phyloP scores from a whole-genome alignment of 306 rosid genomes.

The Trichosanthes cucumerina region DNA sequence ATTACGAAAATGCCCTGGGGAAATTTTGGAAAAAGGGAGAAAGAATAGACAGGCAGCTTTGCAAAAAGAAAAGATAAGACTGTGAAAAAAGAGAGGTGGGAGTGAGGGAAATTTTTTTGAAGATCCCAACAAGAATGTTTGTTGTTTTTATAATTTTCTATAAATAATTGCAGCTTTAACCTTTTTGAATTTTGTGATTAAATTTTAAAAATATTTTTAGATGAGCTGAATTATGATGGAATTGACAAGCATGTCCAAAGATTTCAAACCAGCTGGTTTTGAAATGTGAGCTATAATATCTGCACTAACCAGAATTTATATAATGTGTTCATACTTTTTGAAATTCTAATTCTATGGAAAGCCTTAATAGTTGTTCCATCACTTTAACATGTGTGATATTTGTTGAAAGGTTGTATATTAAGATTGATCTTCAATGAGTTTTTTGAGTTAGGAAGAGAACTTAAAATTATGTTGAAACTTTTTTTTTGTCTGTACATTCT shows the following conservation, averaged over 20 bases:
- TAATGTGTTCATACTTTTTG: not conserved
- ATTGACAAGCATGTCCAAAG: not conserved
- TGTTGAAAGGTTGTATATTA: not conserved
- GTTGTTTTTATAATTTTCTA: not conserved
- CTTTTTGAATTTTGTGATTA: not conserved
- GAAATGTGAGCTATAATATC: no score
- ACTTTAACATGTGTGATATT: not conserved
- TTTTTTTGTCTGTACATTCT: no score
- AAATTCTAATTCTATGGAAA: not conserved
- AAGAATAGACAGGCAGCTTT: not conserved
- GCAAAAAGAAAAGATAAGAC: not conserved
- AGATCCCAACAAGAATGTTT: slow-evolving; percentile 1
- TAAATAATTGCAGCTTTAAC: not conserved
- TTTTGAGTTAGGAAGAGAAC: no score
- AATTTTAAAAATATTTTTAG: no score
- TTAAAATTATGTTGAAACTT: no score
- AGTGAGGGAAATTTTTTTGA: not conserved
- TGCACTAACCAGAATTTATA: not conserved
- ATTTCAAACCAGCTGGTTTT: not conserved
- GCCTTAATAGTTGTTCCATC: not conserved
- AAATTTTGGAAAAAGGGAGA: not conserved
- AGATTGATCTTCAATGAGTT: not conserved
- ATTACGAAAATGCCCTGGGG: not conserved
- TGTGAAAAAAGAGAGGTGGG: not conserved
- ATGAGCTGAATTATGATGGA: not conserved